Percentiles rank a stretch among this genome's conserved stretches.
phyloP scores from a whole-genome alignment of 192 early-diverging fungal species.

The Coemansia sp. region DNA sequence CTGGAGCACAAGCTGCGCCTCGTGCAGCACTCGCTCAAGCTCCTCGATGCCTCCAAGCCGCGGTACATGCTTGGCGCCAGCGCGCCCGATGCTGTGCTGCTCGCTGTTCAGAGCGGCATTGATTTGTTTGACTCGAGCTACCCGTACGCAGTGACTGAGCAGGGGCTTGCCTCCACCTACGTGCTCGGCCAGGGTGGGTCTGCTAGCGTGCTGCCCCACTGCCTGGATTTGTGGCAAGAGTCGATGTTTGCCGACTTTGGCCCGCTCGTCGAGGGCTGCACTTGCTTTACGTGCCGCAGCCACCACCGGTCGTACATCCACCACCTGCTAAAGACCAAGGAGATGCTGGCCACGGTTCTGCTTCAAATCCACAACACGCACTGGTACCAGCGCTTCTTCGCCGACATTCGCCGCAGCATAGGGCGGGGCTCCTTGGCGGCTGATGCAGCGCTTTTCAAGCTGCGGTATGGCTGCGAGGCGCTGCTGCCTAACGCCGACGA shows the following conservation, averaged over 20 bases:
- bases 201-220: not conserved
- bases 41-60: slow-evolving; percentile 36
- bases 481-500: not conserved
- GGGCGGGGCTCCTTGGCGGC: slow-evolving; percentile 24
- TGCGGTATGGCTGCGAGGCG: slow-evolving; percentile 19
- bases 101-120: slow-evolving; percentile 56
- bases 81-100: slow-evolving; percentile 41
- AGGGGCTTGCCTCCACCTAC: slow-evolving; percentile 68
- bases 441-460: slow-evolving; percentile 30
- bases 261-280: slow-evolving; percentile 64
- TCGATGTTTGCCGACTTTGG: slow-evolving; percentile 62
- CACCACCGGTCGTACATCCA: slow-evolving; percentile 77
- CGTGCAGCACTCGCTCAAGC: slow-evolving; percentile 30
- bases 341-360: slow-evolving; percentile 79
- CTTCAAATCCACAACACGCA: slow-evolving; percentile 65
- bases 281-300: slow-evolving; percentile 67
- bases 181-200: slow-evolving; percentile 24
- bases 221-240: slow-evolving; percentile 62
- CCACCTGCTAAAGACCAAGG: slow-evolving; percentile 71
- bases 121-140: slow-evolving; percentile 79
- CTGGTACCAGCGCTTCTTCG: slow-evolving; percentile 50
- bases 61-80: slow-evolving; percentile 54
- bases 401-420: slow-evolving; percentile 39
- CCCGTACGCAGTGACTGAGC: slow-evolving; percentile 64
- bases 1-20: slow-evolving; percentile 33